Conservation (phyloP, 768 basidiomycete species). For the Leccinum truebloodii region DNA sequence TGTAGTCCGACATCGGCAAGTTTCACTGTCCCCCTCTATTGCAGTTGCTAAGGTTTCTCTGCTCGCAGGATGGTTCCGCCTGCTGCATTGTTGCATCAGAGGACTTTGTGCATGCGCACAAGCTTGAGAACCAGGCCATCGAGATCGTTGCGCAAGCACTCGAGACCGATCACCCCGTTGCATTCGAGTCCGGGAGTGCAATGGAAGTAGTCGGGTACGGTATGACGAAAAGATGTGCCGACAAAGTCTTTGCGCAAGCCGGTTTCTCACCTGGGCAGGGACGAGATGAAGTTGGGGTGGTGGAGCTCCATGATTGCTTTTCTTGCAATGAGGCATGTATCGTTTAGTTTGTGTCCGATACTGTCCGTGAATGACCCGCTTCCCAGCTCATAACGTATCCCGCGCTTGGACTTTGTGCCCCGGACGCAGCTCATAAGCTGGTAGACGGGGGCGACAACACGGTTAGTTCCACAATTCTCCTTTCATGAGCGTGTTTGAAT, state of each 20-base stretch:
- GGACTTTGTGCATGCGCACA: conserved; percentile 68
- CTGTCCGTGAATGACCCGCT: neutral
- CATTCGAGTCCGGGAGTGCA: conserved; percentile 67
- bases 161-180: conserved; percentile 61
- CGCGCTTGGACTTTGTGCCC: conserved; percentile 69
- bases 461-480: conserved; percentile 38
- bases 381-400: conserved; percentile 76
- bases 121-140: conserved; percentile 83
- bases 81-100: conserved; percentile 80
- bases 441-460: conserved; percentile 77
- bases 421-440: conserved; percentile 69
- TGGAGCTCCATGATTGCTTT: conserved; percentile 89
- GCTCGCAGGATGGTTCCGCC: conserved; percentile 65
- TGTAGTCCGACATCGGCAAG: conserved; percentile 80
- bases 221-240: conserved; percentile 71
- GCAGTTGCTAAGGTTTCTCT: neutral
- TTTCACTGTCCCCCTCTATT: neutral
- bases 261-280: conserved; percentile 64
- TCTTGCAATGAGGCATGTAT: conserved; percentile 69
- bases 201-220: conserved; percentile 83
- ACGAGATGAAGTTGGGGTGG: conserved; percentile 75
- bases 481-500: neutral
- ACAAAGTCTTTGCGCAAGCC: conserved; percentile 69
- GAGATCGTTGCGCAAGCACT: conserved; percentile 72
- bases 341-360: neutral